A percentile compares a stretch with the other conserved stretches of the same genome.
Evolutionary conservation across 1,139 yeast species (phyloP).

Genomic region (Debaryomycetaceae sp.): DNA sequence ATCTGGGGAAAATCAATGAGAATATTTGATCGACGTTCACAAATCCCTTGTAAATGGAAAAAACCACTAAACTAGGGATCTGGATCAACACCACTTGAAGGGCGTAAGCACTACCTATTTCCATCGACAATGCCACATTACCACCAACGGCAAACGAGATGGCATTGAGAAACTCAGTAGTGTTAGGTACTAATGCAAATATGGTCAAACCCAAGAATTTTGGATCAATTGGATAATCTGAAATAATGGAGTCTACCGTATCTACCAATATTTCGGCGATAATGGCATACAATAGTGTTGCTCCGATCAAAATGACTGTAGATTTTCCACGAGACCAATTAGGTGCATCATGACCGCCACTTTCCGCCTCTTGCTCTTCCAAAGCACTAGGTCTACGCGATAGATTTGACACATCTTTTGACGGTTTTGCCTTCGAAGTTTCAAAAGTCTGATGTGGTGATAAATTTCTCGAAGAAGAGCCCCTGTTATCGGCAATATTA

Average conservation of each 20-base stretch:
- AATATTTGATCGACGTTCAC: slow-evolving; percentile 52
- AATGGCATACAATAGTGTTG: slow-evolving; percentile 83
- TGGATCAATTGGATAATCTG: slow-evolving; percentile 74
- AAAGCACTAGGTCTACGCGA: neutral
- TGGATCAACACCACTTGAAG: slow-evolving; percentile 94
- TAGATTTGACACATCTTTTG: neutral
- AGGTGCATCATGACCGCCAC: slow-evolving; percentile 92
- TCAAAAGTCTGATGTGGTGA: neutral
- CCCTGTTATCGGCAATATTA: neutral
- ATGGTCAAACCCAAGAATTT: slow-evolving; percentile 90
- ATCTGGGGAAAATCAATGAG: slow-evolving; percentile 85
- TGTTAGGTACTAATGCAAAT: slow-evolving; percentile 93
- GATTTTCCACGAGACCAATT: slow-evolving; percentile 92
- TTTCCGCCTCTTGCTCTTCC: slow-evolving; percentile 26
- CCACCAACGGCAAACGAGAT: slow-evolving; percentile 96
- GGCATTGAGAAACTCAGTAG: slow-evolving; percentile 95
- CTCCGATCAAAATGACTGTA: slow-evolving; percentile 75
- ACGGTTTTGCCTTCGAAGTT: neutral
- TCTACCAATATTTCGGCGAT: slow-evolving; percentile 95
- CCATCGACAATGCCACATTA: slow-evolving; percentile 94
- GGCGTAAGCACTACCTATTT: slow-evolving; percentile 96
- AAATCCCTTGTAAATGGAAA: slow-evolving; percentile 51
- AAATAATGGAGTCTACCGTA: slow-evolving; percentile 86
- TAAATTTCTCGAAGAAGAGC: neutral
- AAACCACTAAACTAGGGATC: slow-evolving; percentile 84